Base-by-base conservation (phyloP, 2,329 filamentous ascomycete genomes). In the Achaetomium macrosporum region DNA sequence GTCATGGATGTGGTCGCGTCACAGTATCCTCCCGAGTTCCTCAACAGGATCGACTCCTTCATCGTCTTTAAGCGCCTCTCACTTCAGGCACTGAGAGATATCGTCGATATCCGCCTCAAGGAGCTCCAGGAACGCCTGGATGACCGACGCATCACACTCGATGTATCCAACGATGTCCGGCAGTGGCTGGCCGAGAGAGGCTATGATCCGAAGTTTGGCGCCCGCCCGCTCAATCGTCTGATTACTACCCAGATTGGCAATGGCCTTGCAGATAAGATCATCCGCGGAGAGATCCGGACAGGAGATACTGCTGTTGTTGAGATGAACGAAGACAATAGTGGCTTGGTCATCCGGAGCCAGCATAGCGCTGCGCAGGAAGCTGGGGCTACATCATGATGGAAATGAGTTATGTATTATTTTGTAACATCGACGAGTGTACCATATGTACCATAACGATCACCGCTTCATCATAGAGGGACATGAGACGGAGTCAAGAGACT, bases 31-130 rank as follows among this genome's bases (percentile, higher is more conserved):
- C 93, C 93, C 3, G 93, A 97, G 68, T 99, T 97, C 76, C 79
- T 97, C 59, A 97, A 99, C 73, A 83, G 93, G 17, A 90, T 97
- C 57, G 92, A 97, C 69, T 92, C 95, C 56, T 96, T 97, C 73
- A 96, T 97, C 68, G 75, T 97, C 65, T 97, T 97, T 77, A 92
- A 91, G 71, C 82, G 92, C 9, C 79, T 97, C 2, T 88, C 89
- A 1, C 79, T 78, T 30, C 75, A 78, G 16, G 91, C 92, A 15
- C 78, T 97, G 52, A 80, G 90, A 30, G 91, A 95, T 65, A 97
- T 97, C 59, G 90, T 96, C 45, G 90, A 97, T 64, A 96, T 97
- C 58, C 83, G 93, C 31, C 76, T 97, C 44, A 81, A 78, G 56
- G 93, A 97, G 71, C 76, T 97, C 8, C 91, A 96, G 69, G 73